These are phyloP conservation scores for Galium porrigens DNA, from an alignment of 305 asterid genomes.

Conservation along the genomic window DNA sequence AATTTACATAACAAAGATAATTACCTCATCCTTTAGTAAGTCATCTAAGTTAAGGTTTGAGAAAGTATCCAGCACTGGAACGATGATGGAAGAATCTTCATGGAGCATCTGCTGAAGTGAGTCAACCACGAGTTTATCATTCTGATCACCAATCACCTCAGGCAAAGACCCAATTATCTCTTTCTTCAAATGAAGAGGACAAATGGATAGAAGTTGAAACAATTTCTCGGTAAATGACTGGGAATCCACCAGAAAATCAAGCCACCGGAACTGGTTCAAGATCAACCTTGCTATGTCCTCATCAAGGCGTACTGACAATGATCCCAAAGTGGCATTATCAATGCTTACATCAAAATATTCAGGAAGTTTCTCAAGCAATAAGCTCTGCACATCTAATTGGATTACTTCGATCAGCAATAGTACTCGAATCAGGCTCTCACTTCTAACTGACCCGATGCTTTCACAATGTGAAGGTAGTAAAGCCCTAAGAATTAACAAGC, in stretches of 20 bases:
- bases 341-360: constrained; percentile 51
- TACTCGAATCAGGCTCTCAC: constrained; percentile 46
- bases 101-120: constrained; percentile 69
- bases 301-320: constrained; percentile 33
- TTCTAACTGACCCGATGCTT: constrained; percentile 35
- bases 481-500: constrained; percentile 29
- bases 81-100: constrained; percentile 63
- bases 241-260: constrained; percentile 64
- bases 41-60: constrained; percentile 72
- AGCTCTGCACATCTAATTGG: constrained; percentile 52
- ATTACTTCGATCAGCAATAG: constrained; percentile 50
- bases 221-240: constrained; percentile 56
- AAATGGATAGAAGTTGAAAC: constrained; percentile 56
- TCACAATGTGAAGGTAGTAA: constrained; percentile 57
- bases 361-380: constrained; percentile 74
- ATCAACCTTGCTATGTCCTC: constrained; percentile 66
- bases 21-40: constrained; percentile 59
- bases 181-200: constrained; percentile 60
- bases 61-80: constrained; percentile 65
- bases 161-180: constrained; percentile 83
- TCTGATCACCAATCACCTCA: constrained; percentile 62
- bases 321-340: constrained; percentile 22
- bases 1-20: not conserved
- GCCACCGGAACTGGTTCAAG: constrained; percentile 72
- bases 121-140: constrained; percentile 43